Evolutionary conservation across 805 yeast genomes (phyloP).

Genomic region (Suhomyces prunicola): DNA sequence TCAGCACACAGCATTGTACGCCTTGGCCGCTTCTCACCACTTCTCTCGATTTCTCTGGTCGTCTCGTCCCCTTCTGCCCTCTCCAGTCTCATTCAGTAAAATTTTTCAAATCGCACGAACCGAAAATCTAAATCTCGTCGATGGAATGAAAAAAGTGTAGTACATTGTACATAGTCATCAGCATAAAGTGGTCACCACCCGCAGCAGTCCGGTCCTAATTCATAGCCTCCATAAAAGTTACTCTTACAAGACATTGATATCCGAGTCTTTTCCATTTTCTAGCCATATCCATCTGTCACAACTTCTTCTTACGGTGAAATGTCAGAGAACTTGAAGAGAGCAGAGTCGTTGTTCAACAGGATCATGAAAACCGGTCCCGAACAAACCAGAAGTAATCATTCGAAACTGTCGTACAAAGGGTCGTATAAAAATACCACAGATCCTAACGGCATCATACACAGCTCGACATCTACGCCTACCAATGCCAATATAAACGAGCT

Average conservation of each 20-base stretch:
- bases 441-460: neutral
- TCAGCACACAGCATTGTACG: neutral
- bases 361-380: conserved; percentile 36
- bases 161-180: neutral
- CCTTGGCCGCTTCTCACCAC: neutral
- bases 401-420: conserved; percentile 1
- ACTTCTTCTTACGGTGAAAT: conserved; percentile 13
- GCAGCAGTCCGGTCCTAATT: neutral
- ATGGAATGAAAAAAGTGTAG: neutral
- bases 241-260: no score
- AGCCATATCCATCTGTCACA: neutral
- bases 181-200: neutral
- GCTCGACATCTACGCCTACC: conserved; percentile 1
- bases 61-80: neutral
- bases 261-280: no score
- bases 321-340: conserved; percentile 47
- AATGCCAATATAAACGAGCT: neutral
- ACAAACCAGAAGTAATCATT: conserved; percentile 6
- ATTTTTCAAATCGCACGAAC: conserved; percentile 1
- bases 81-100: neutral
- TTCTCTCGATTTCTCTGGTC: neutral
- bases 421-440: conserved; percentile 3
- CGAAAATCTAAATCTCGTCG: neutral
- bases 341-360: conserved; percentile 45
- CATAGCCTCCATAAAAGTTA: no score